These are phyloP conservation scores for Fraxinus platypoda DNA, from an alignment of 305 asterid genomes.

Conservation along the genomic window DNA sequence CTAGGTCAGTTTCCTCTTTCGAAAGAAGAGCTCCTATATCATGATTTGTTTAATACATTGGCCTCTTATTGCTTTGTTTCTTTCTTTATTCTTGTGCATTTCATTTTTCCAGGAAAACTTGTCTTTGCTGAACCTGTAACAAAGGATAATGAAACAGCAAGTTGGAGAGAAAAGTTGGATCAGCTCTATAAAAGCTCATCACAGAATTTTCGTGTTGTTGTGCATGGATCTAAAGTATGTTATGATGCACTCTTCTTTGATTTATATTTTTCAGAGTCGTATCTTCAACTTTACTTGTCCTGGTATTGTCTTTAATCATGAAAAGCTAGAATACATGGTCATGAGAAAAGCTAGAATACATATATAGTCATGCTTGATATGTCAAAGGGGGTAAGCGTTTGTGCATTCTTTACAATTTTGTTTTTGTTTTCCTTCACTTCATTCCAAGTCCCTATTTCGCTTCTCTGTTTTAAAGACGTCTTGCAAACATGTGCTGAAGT, in stretches of 20 bases:
- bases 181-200: constrained; percentile 99
- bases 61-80: constrained; percentile 20
- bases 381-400: not conserved
- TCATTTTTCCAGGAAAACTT: constrained; percentile 68
- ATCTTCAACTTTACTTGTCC: constrained; percentile 24
- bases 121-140: constrained; percentile 98
- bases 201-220: constrained; percentile 94
- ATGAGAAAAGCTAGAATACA: not conserved
- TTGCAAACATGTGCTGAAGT: constrained; percentile 2
- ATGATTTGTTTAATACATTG: constrained; percentile 7
- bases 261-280: constrained; percentile 14
- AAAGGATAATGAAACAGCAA: constrained; percentile 97
- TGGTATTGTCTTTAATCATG: constrained; percentile 10
- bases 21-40: constrained; percentile 16
- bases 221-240: constrained; percentile 94
- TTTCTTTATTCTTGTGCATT: constrained; percentile 16
- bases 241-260: constrained; percentile 18
- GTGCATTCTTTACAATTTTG: not conserved
- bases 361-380: constrained; percentile 3
- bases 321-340: not conserved
- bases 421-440: constrained; percentile 2
- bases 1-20: constrained; percentile 62
- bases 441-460: constrained; percentile 16
- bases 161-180: constrained; percentile 98
- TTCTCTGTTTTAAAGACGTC: constrained; percentile 7